Conservation (phyloP, 306 rosid genomes). For the Luffa acutangula region DNA sequence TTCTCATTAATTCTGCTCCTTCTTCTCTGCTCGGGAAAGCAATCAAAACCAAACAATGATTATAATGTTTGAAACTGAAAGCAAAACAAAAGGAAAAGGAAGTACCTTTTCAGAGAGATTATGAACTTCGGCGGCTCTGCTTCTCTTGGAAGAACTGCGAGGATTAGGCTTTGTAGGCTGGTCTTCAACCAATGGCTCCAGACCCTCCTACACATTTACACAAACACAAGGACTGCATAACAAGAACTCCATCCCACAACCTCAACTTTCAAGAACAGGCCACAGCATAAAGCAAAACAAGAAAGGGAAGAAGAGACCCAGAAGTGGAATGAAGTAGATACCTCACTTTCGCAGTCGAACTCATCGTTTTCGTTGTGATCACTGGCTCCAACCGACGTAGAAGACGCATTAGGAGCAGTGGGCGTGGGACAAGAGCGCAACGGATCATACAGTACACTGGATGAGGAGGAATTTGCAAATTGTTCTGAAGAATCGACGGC, state of each 20-base stretch:
- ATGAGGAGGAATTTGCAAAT: neutral
- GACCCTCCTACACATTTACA: slow-evolving; percentile 44
- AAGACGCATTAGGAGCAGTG: slow-evolving; percentile 32
- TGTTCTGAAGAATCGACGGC: slow-evolving; percentile 25
- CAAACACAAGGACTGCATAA: neutral
- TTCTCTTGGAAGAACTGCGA: slow-evolving; percentile 73
- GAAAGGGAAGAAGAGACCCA: neutral
- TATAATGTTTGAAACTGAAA: neutral
- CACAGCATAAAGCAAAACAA: no score
- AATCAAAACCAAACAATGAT: neutral
- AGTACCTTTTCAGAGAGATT: slow-evolving; percentile 88
- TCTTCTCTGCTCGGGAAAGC: slow-evolving; percentile 52
- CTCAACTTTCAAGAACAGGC: neutral
- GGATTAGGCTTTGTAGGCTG: slow-evolving; percentile 27
- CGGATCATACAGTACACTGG: neutral
- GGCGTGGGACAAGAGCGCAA: neutral
- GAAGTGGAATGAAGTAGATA: slow-evolving; percentile 12
- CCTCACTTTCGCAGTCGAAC: slow-evolving; percentile 90
- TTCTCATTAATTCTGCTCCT: slow-evolving; percentile 96
- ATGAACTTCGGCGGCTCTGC: slow-evolving; percentile 98
- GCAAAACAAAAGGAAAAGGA: neutral
- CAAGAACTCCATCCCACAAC: neutral
- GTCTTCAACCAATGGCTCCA: slow-evolving; percentile 56
- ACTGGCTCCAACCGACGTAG: slow-evolving; percentile 28
- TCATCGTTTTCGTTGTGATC: slow-evolving; percentile 59